These are phyloP conservation scores for Mucor sp. DNA, from an alignment of 371 early-diverging fungal genomes.

Conservation along the genomic window DNA sequence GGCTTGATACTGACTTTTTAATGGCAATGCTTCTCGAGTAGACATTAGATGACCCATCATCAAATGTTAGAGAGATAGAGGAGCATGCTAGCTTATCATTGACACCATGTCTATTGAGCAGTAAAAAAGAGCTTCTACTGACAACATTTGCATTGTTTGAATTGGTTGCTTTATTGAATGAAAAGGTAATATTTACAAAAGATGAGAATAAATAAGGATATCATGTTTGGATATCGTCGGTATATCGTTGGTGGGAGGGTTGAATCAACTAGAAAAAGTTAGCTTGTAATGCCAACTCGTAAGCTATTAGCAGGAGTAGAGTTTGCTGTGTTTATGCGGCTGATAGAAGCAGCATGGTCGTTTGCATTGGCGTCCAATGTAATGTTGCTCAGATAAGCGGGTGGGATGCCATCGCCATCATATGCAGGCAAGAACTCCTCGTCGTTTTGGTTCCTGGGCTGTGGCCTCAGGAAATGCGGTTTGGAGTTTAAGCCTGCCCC, in stretches of 20 bases:
- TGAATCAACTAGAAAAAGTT: not conserved
- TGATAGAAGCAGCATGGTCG: not conserved
- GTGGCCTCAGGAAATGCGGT: constrained; percentile 16
- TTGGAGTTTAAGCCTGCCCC: not conserved
- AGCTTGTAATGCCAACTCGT: not conserved
- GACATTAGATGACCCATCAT: no score
- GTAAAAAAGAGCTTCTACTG: no score
- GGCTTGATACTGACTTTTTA: no score
- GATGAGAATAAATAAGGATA: not conserved
- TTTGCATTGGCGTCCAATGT: not conserved
- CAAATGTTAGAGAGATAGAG: no score
- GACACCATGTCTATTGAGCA: no score
- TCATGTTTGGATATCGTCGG: not conserved
- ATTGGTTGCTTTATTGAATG: not conserved
- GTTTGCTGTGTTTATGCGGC: not conserved
- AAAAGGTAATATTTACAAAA: not conserved
- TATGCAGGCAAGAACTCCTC: constrained; percentile 28
- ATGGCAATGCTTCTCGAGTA: no score
- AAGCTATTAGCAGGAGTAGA: not conserved
- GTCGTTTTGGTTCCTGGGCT: constrained; percentile 6
- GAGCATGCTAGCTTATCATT: no score
- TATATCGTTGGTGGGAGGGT: not conserved
- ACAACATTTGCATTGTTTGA: no score
- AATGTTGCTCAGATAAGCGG: constrained; percentile 9
- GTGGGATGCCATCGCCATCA: constrained; percentile 20